A percentile compares a stretch with the other conserved stretches of the same genome.
phyloP scores from a whole-genome alignment of 371 early-diverging fungal genomes.

The Globomyces sp. region DNA sequence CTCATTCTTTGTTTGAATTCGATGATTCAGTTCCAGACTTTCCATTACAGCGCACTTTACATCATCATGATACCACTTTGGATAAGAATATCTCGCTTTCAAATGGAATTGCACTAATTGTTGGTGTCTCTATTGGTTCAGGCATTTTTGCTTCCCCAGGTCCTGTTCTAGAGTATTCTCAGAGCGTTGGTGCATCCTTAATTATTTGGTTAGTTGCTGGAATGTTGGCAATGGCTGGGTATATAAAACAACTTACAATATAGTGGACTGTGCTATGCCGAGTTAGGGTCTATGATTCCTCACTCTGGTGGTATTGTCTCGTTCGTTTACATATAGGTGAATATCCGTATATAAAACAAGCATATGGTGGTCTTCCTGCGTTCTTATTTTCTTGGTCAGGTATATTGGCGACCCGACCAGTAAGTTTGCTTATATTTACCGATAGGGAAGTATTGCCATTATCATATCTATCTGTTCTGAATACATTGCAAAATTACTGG shows the following conservation, averaged over 20 bases:
- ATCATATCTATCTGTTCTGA: conserved; percentile 77
- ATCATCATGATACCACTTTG: not conserved
- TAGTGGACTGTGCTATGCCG: conserved; percentile 58
- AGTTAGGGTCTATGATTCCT: conserved; percentile 85
- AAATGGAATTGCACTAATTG: conserved; percentile 44
- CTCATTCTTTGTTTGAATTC: conserved; percentile 11
- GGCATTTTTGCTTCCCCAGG: conserved; percentile 67
- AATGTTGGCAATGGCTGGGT: conserved; percentile 51
- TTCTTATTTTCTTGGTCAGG: conserved; percentile 81
- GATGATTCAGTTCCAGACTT: conserved; percentile 14
- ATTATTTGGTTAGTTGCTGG: conserved; percentile 54
- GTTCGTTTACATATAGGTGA: conserved; percentile 46
- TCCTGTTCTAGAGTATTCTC: conserved; percentile 46
- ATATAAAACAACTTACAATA: too few relatives aligned
- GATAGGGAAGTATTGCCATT: conserved; percentile 64
- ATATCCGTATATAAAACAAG: conserved; percentile 74
- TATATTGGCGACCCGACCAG: conserved; percentile 58
- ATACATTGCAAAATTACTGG: conserved; percentile 66
- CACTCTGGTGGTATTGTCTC: conserved; percentile 58
- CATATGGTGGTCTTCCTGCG: conserved; percentile 73
- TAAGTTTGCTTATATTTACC: too few relatives aligned
- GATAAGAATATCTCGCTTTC: conserved; percentile 27
- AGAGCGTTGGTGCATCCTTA: conserved; percentile 40
- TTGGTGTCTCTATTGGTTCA: conserved; percentile 60
- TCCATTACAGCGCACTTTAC: not conserved